Base-by-base conservation (phyloP, 441 rosid species). In the Raphanus hybrid region DNA sequence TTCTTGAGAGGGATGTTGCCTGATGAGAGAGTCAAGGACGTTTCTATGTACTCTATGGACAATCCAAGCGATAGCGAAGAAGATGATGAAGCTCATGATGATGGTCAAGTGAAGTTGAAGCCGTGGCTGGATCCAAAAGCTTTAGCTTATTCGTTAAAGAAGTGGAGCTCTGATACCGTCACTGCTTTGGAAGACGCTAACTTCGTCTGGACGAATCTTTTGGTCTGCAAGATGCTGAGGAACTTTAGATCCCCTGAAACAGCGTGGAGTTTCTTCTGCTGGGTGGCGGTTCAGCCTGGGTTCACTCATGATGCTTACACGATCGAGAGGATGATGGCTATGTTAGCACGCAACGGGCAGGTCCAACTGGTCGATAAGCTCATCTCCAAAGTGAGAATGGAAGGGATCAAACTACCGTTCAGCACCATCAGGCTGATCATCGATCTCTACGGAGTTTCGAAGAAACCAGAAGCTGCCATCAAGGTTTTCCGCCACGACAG, bases 51-150 rank as follows among this genome's bases (percentile, higher is more conserved):
- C 48, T 18, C 20, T 1, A 18, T 18, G 20, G 0, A 1, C 20
- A 65, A 66, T 74, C 66, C 67, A 8, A 88, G 83, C 43, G 88
- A 84, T 4, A 86, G 55, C 26, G 88, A 77, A 34, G 61, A 48
- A 6, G 63, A 79, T n/a, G n/a, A n/a, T n/a, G n/a, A n/a, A n/a
- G n/a, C n/a, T n/a, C n/a, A n/a, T n/a, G n/a, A n/a, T n/a, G n/a
- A n/a, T n/a, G n/a, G n/a, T n/a, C n/a, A n/a, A n/a, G n/a, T 92
- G 69, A 80, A 70, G 80, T 83, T 91, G 82, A 95, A 92, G 78
- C 92, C 93, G 70, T 91, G 93, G 97, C 66, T 95, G 76, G 96
- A 92, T 66, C 98, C 99, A 5, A 89, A 84, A 80, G 94, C 97
- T 81, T 84, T 95, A 85, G 96, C 96, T 52, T 79, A 74, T 50